A percentile compares a stretch with the other conserved stretches of the same genome.
phyloP scores from a whole-genome alignment of 2,329 filamentous ascomycete species.

The Fusarium sp. region DNA sequence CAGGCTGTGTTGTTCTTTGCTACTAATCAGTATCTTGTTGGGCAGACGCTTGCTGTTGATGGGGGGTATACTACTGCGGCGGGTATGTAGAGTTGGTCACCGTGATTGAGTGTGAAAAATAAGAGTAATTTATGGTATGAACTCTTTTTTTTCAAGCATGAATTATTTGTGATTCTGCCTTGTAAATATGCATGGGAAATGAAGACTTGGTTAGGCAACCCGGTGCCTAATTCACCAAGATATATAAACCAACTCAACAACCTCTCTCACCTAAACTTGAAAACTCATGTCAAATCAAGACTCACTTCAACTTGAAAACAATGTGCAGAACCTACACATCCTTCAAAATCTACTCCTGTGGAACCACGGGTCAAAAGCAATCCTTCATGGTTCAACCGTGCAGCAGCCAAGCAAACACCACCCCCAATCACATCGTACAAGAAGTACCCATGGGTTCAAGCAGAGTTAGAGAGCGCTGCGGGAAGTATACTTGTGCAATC shows the following conservation, averaged over 20 bases:
- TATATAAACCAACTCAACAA: background rate
- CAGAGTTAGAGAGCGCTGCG: background rate
- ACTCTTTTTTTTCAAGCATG: background rate
- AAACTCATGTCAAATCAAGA: too few relatives aligned
- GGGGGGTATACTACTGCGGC: conserved; percentile 56
- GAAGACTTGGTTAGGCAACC: background rate
- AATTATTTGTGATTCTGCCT: background rate
- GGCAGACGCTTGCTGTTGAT: conserved; percentile 56
- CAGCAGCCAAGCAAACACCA: background rate
- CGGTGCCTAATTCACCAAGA: background rate
- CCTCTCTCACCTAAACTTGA: background rate
- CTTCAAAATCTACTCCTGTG: background rate
- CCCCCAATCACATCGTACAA: background rate
- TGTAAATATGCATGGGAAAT: background rate
- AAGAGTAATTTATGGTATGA: background rate
- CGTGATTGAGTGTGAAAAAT: background rate
- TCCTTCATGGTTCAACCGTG: background rate
- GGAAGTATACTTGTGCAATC: background rate
- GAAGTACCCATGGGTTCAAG: background rate
- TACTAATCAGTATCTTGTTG: conserved; percentile 57
- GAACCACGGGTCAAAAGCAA: background rate
- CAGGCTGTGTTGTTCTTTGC: conserved; percentile 69
- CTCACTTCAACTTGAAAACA: background rate
- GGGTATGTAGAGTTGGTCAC: conserved; percentile 30
- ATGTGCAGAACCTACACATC: background rate